A percentile compares a stretch with the other conserved stretches of the same genome.
phyloP scores from a whole-genome alignment of 176 grass and related monocot genomes.

The Stipa capillata region DNA sequence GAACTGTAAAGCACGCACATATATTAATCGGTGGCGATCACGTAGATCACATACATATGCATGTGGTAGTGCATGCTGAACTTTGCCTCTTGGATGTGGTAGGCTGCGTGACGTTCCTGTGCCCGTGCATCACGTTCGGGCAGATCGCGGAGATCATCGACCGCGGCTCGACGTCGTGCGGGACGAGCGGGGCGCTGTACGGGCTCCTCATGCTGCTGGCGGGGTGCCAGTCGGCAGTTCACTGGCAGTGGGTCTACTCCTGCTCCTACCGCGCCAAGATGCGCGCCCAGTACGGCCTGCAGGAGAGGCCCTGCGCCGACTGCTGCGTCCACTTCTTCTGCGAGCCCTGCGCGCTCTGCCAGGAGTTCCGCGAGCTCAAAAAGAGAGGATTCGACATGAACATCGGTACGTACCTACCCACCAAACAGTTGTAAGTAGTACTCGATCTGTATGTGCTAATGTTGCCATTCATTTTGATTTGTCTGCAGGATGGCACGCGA shows the following conservation, averaged over 20 bases:
- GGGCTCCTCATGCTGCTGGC: slow-evolving; percentile 36
- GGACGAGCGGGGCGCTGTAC: slow-evolving; percentile 44
- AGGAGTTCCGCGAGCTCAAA: slow-evolving; percentile 71
- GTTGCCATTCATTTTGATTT: not conserved
- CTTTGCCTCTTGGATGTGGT: too few species aligned
- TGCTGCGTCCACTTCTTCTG: slow-evolving; percentile 68
- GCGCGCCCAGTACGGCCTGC: slow-evolving; percentile 45
- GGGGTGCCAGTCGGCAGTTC: too few species aligned
- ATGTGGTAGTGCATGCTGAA: too few species aligned
- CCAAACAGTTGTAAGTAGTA: too few species aligned
- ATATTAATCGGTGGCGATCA: too few species aligned
- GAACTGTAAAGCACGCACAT: too few species aligned
- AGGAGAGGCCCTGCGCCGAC: slow-evolving; percentile 49
- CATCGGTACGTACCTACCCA: not conserved
- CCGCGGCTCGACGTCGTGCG: slow-evolving; percentile 55
- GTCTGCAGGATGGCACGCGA: slow-evolving; percentile 36
- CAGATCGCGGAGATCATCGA: slow-evolving; percentile 71
- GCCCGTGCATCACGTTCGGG: slow-evolving; percentile 72
- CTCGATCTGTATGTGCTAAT: not conserved
- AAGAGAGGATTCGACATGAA: slow-evolving; percentile 41
- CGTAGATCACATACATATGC: too few species aligned
- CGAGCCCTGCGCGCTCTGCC: slow-evolving; percentile 62
- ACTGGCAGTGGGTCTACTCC: slow-evolving; percentile 61
- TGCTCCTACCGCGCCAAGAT: slow-evolving; percentile 77
- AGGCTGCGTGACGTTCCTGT: slow-evolving; percentile 42